Base-by-base conservation (phyloP, 1,284 basidiomycete genomes). In the Trichosporon faecale region DNA sequence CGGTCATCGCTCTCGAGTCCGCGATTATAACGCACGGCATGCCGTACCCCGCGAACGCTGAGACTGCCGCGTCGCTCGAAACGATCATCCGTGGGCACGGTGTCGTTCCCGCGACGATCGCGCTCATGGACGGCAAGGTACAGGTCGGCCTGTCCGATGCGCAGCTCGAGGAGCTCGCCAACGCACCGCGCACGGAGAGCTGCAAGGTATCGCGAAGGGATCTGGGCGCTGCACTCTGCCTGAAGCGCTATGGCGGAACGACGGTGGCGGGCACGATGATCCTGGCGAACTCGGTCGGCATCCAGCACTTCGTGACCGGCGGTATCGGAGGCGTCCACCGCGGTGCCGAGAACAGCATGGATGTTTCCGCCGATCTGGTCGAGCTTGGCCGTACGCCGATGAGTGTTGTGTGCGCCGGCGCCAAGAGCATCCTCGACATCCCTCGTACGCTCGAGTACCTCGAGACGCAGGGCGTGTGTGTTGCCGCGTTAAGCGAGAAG, bases 341-440 rank as follows among this genome's bases (percentile, higher is more conserved):
- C 5, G 94, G 94, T 14, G 97, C 91, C 67, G 91, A 97, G 82
- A 88, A 85, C 37, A 90, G 94, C 25, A 90, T 98, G 90, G 96
- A 99, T 78, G 86, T 99, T 23, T 96, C 94, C n/a, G 93, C 95
- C 8, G 95, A 98, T 80, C 85, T 98, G 16, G 85, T 85, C 31
- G 93, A 96, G 79, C 87, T 97, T 49, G 87, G 91, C 27, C 88
- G 92, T 25, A 94, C 91, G 76, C 79, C 82, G 21, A 92, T 97
- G 69, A 92, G 92, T 8, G 88, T 99, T 46, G 90, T 99, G 25
- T 97, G 95, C 52, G 92, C 95, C 1, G 97, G 97, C 2, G 91
- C 94, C 40, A 99, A 99, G 81, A 95, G 92, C 0, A 98, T 99
- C 74, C 84, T 99, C 66, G 96, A 98, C 82, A 95, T 99, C 72